Evolutionary conservation across 495 filamentous ascomycete species (phyloP).

Genomic region (Corynascus novoguineensis): DNA sequence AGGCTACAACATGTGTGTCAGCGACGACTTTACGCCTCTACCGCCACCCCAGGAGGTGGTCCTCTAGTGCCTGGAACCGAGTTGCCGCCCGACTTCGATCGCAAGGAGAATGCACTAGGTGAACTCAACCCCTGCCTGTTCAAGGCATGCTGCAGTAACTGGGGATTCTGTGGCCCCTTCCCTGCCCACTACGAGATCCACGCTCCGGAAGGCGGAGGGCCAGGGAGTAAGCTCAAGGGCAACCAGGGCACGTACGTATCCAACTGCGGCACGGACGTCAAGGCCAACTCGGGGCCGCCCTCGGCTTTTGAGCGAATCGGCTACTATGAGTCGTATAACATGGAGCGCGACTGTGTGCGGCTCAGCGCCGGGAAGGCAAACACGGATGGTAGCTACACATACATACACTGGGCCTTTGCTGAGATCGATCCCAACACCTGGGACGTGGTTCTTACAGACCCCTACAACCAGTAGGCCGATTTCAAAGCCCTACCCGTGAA

Average conservation of each 20-base stretch:
- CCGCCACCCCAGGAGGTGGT: constrained; percentile 36
- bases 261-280: constrained; percentile 35
- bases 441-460: constrained; percentile 16
- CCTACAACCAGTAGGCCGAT: constrained; percentile 18
- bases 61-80: constrained; percentile 36
- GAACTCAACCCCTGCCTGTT: constrained; percentile 26
- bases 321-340: constrained; percentile 32
- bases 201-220: background rate
- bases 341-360: constrained; percentile 25
- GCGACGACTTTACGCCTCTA: constrained; percentile 31
- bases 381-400: constrained; percentile 19
- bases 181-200: constrained; percentile 8
- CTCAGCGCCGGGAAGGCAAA: constrained; percentile 17
- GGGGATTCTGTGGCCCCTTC: constrained; percentile 41
- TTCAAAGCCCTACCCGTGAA: constrained; percentile 25
- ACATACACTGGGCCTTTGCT: constrained; percentile 27
- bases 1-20: constrained; percentile 42
- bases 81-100: constrained; percentile 9
- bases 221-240: background rate
- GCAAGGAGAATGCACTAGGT: constrained; percentile 9
- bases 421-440: constrained; percentile 16
- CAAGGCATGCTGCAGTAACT: constrained; percentile 28
- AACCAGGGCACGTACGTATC: constrained; percentile 34
- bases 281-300: constrained; percentile 10
- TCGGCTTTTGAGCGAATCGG: constrained; percentile 15